A percentile compares a stretch with the other conserved stretches of the same genome.
phyloP scores from a whole-genome alignment of 371 early-diverging fungal species.

The Mortierella sp. region DNA sequence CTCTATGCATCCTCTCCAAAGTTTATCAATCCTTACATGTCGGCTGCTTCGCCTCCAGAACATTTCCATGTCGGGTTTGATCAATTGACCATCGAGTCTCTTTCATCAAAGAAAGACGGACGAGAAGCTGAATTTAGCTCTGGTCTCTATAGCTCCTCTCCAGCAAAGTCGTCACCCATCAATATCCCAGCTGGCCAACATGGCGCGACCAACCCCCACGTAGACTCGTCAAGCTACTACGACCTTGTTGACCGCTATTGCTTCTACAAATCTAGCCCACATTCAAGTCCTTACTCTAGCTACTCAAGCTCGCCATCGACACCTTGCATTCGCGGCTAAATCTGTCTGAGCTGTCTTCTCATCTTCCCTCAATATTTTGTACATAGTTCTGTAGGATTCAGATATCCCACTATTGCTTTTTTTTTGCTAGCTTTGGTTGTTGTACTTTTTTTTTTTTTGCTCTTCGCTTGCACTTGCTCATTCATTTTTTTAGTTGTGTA shows the following conservation, averaged over 20 bases:
- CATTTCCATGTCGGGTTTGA: constrained; percentile 48
- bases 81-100: constrained; percentile 19
- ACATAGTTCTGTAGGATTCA: constrained; percentile 22
- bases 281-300: constrained; percentile 54
- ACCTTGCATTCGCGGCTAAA: constrained; percentile 56
- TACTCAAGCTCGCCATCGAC: constrained; percentile 58
- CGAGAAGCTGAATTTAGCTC: constrained; percentile 17
- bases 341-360: neutral
- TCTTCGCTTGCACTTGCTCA: neutral
- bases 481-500: constrained; percentile 3
- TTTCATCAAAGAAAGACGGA: constrained; percentile 17
- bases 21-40: constrained; percentile 36
- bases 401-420: constrained; percentile 1
- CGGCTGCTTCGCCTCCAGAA: constrained; percentile 47
- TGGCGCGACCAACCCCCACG: neutral
- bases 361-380: constrained; percentile 21
- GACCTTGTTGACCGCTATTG: constrained; percentile 73
- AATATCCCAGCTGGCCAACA: constrained; percentile 25
- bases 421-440: neutral
- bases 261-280: constrained; percentile 63
- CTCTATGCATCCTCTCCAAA: constrained; percentile 55
- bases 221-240: constrained; percentile 58
- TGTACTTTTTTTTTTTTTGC: neutral
- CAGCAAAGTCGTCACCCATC: constrained; percentile 26
- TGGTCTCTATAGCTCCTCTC: constrained; percentile 22